A percentile compares a stretch with the other conserved stretches of the same genome.
Evolutionary conservation across 129 eudicot genomes (phyloP).

Genomic region (Rutidosis leptorrhynchoides): DNA sequence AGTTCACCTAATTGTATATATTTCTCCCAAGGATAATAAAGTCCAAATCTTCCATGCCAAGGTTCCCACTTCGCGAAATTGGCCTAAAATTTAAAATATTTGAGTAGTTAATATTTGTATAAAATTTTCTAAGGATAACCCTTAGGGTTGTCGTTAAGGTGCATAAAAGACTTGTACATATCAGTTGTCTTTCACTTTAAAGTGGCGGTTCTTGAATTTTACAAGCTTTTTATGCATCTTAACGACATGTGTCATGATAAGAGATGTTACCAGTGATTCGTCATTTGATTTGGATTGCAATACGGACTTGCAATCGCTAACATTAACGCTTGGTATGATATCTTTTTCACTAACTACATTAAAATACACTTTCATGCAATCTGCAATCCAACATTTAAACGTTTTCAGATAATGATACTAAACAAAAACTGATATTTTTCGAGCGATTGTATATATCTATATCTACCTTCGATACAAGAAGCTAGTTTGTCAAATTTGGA

Average conservation of each 20-base stretch:
- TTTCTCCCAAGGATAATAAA: slow-evolving; percentile 76
- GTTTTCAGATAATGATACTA: neutral
- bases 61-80: slow-evolving; percentile 92
- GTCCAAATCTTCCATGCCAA: slow-evolving; percentile 90
- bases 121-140: no score
- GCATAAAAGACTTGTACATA: no score
- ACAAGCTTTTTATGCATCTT: no score
- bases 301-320: slow-evolving; percentile 57
- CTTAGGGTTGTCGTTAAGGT: no score
- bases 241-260: no score
- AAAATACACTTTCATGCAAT: slow-evolving; percentile 69
- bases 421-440: neutral
- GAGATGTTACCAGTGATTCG: slow-evolving; percentile 63
- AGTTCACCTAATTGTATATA: slow-evolving; percentile 60
- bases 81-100: no score
- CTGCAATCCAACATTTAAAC: slow-evolving; percentile 35
- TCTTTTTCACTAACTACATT: slow-evolving; percentile 42
- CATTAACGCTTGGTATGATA: slow-evolving; percentile 27
- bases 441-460: neutral
- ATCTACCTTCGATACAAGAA: slow-evolving; percentile 51
- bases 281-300: slow-evolving; percentile 71
- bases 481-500: slow-evolving; percentile 66
- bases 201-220: no score
- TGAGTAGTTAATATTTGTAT: no score
- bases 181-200: no score